A percentile compares a stretch with the other conserved stretches of the same genome.
Conservation (phyloP, 108 stramenopile species). For the Discostella stelligeroides region DNA sequence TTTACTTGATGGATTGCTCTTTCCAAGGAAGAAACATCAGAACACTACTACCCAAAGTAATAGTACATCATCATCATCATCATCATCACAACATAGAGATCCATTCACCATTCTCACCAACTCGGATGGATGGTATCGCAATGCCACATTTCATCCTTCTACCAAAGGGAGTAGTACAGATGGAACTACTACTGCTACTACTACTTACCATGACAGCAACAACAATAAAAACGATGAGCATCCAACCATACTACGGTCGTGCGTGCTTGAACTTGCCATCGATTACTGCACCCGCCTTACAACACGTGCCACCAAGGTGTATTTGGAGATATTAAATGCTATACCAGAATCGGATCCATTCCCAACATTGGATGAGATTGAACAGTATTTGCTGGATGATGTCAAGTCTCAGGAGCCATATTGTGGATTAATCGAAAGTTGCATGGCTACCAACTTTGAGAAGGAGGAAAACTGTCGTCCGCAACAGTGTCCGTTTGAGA, state of each 20-base stretch:
- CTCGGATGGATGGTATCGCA: constrained; percentile 51
- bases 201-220: too few species aligned
- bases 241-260: constrained; percentile 54
- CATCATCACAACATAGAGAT: constrained; percentile 29
- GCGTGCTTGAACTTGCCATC: constrained; percentile 62
- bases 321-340: constrained; percentile 49
- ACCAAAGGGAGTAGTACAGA: too few species aligned
- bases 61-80: too few species aligned
- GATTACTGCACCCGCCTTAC: constrained; percentile 79
- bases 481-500: constrained; percentile 63
- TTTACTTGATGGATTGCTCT: constrained; percentile 63
- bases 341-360: constrained; percentile 50
- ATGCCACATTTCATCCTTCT: constrained; percentile 29
- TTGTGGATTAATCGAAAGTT: constrained; percentile 64
- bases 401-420: constrained; percentile 61
- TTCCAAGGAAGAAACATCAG: constrained; percentile 29
- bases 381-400: constrained; percentile 33
- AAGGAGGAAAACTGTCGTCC: constrained; percentile 62
- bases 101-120: constrained; percentile 51
- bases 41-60: neutral
- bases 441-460: constrained; percentile 50
- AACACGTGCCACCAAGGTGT: constrained; percentile 45
- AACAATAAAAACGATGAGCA: constrained; percentile 7
- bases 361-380: constrained; percentile 53
- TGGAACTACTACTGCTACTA: constrained; percentile 16